These are phyloP conservation scores for Buxus sempervirens DNA, from an alignment of 164 flowering plant species.

Conservation along the genomic window DNA sequence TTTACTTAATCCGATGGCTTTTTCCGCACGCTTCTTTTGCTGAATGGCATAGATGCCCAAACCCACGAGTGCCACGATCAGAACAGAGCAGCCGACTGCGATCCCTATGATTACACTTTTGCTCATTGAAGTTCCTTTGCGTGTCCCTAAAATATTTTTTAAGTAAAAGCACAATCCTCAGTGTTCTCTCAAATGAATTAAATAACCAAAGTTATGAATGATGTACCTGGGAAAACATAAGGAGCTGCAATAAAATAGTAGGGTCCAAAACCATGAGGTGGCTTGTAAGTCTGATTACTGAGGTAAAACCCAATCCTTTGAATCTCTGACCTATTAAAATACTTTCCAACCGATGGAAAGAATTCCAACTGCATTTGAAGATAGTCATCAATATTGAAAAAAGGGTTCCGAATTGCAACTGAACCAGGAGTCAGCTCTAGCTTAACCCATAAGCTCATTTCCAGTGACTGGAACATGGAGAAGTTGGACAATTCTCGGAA, in stretches of 20 bases:
- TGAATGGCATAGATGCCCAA: conserved; percentile 29
- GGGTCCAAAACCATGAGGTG: conserved; percentile 29
- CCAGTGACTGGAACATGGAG: conserved; percentile 55
- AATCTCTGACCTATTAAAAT: conserved; percentile 62
- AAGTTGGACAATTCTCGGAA: conserved; percentile 70
- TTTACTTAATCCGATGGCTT: conserved; percentile 26
- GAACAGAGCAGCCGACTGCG: conserved; percentile 18
- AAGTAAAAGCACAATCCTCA: neutral
- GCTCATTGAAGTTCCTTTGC: conserved; percentile 11
- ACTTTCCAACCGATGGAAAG: conserved; percentile 58
- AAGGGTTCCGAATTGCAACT: conserved; percentile 61
- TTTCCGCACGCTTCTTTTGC: conserved; percentile 39
- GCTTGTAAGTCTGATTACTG: conserved; percentile 29
- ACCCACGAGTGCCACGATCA: conserved; percentile 21
- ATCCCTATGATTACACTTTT: conserved; percentile 29
- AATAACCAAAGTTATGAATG: neutral
- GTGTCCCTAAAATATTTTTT: conserved; percentile 11
- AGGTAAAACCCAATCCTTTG: conserved; percentile 37
- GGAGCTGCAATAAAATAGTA: conserved; percentile 28
- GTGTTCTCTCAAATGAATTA: neutral
- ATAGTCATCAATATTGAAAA: conserved; percentile 67
- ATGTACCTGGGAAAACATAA: conserved; percentile 24
- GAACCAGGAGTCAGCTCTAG: conserved; percentile 76
- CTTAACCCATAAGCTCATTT: conserved; percentile 60
- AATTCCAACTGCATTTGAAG: conserved; percentile 66